Percentiles rank a stretch among this genome's conserved stretches.
These are phyloP conservation scores for Oxalis stricta DNA, from an alignment of 441 rosid genomes.

Conservation along the genomic window DNA sequence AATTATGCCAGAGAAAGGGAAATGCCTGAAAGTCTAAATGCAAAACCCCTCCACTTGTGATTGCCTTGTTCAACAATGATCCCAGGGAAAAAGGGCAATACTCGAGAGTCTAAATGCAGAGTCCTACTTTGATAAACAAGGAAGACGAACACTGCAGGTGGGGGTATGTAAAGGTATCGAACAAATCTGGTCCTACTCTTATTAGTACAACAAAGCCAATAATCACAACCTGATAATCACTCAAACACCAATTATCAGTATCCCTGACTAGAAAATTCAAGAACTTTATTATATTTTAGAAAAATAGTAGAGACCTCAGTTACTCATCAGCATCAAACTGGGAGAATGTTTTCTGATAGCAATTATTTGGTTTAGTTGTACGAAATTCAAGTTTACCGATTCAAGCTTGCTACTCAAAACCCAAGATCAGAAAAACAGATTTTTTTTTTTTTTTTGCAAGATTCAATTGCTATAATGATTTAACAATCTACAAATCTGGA, in stretches of 20 bases:
- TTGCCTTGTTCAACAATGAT: slow-evolving; percentile 6
- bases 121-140: slow-evolving; percentile 1
- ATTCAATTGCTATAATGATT: slow-evolving; percentile 19
- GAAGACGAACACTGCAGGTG: slow-evolving; percentile 5
- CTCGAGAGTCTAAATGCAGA: slow-evolving; percentile 10
- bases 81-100: slow-evolving; percentile 3
- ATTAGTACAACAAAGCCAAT: slow-evolving; percentile 9
- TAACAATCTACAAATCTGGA: slow-evolving; percentile 11
- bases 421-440: slow-evolving; percentile 3
- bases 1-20: slow-evolving; percentile 1
- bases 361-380: slow-evolving; percentile 4
- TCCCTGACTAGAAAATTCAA: slow-evolving; percentile 14
- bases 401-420: slow-evolving; percentile 12
- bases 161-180: slow-evolving; percentile 4
- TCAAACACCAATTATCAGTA: slow-evolving; percentile 24
- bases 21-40: slow-evolving; percentile 9
- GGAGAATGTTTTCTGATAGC: too few relatives aligned
- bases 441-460: too few relatives aligned
- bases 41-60: too few relatives aligned
- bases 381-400: not conserved
- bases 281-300: slow-evolving; percentile 6
- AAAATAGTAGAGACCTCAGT: slow-evolving; percentile 11
- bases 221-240: slow-evolving; percentile 29
- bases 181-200: slow-evolving; percentile 2
- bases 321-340: slow-evolving; percentile 6